Evolutionary conservation across 768 basidiomycete genomes (phyloP).

Genomic region (Hygrocybe coccinea): DNA sequence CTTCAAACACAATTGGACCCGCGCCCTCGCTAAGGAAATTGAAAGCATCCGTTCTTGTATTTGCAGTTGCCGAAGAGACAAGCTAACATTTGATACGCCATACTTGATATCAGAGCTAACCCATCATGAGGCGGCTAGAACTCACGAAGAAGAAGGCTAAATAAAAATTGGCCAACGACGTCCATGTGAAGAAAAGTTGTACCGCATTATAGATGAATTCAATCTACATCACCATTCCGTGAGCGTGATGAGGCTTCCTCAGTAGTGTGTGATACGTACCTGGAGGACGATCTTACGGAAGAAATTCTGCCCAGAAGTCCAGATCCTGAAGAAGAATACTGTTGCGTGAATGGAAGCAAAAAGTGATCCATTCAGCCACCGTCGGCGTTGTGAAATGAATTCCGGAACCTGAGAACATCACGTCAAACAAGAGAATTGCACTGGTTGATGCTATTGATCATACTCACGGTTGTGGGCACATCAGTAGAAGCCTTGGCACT

Average conservation of each 20-base stretch:
- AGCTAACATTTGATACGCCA: slow-evolving; percentile 41
- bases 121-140: too few relatives aligned
- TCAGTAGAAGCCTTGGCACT: slow-evolving; percentile 95
- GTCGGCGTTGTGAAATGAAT: slow-evolving; percentile 90
- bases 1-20: slow-evolving; percentile 67
- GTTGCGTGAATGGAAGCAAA: slow-evolving; percentile 93
- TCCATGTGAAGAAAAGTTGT: slow-evolving; percentile 92
- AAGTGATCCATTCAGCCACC: slow-evolving; percentile 85
- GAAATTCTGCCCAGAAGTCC: slow-evolving; percentile 86
- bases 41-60: slow-evolving; percentile 66
- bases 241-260: background rate
- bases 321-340: slow-evolving; percentile 82
- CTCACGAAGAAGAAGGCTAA: slow-evolving; percentile 90
- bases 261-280: slow-evolving; percentile 32
- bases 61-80: slow-evolving; percentile 70
- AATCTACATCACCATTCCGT: slow-evolving; percentile 38
- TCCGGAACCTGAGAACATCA: slow-evolving; percentile 60
- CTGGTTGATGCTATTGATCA: background rate
- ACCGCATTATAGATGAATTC: slow-evolving; percentile 91
- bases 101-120: slow-evolving; percentile 17
- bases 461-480: slow-evolving; percentile 71
- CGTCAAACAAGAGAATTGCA: background rate
- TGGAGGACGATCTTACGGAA: slow-evolving; percentile 75
- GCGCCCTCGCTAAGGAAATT: slow-evolving; percentile 71
- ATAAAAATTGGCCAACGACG: slow-evolving; percentile 88